These are phyloP conservation scores for Xylaria acuta DNA, from an alignment of 495 filamentous ascomycete species.

Conservation along the genomic window DNA sequence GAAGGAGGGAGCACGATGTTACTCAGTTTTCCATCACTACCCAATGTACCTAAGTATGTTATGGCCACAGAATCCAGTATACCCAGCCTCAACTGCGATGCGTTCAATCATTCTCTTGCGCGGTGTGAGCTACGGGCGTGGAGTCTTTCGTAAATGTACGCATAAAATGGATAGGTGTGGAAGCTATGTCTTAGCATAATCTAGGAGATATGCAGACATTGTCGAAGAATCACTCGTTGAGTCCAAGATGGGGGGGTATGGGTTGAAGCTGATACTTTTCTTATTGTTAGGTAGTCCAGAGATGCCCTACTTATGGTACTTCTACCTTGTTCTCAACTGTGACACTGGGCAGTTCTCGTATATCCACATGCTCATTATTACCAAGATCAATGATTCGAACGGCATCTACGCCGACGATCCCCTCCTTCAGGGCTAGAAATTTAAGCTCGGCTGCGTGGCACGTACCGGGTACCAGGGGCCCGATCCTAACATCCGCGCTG, in stretches of 20 bases:
- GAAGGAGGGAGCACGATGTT: background rate
- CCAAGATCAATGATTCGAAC: slow-evolving; percentile 83
- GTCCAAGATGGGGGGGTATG: background rate
- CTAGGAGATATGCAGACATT: background rate
- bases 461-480: slow-evolving; percentile 75
- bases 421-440: slow-evolving; percentile 77
- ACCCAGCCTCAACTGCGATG: background rate
- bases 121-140: background rate
- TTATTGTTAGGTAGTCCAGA: background rate
- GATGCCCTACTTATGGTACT: slow-evolving; percentile 1
- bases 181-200: background rate
- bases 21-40: background rate
- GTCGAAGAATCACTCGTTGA: background rate
- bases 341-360: slow-evolving; percentile 79
- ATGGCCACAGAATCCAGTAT: background rate
- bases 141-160: background rate
- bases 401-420: slow-evolving; percentile 78
- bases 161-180: background rate
- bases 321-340: slow-evolving; percentile 54
- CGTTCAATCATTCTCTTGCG: background rate
- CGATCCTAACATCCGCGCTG: slow-evolving; percentile 82
- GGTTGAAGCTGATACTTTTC: background rate
- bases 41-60: background rate
- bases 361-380: slow-evolving; percentile 81
- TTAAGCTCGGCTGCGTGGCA: slow-evolving; percentile 82